Conservation (phyloP, 108 stramenopile species). For the Cyclotella choctawhatcheeana region DNA sequence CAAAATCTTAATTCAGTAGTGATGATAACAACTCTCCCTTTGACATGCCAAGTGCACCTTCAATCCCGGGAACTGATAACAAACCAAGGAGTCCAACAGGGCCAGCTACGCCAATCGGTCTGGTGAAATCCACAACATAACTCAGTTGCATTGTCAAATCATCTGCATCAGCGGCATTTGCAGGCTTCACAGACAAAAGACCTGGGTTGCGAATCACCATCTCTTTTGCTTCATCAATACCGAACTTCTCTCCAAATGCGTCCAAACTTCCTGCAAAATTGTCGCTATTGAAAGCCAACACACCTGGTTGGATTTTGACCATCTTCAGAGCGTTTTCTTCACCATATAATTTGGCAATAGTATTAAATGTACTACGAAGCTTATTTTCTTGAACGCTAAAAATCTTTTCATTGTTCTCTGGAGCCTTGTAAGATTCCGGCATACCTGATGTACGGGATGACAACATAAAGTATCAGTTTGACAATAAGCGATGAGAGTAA, state of each 20-base stretch:
- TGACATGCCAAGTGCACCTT: conserved; percentile 55
- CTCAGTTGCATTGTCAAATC: conserved; percentile 71
- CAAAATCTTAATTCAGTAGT: conserved; percentile 27
- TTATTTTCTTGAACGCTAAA: conserved; percentile 53
- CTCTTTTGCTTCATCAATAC: conserved; percentile 77
- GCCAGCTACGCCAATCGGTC: conserved; percentile 64
- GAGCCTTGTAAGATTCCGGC: conserved; percentile 46
- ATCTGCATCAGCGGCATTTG: conserved; percentile 58
- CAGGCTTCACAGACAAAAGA: conserved; percentile 73
- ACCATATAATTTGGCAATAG: conserved; percentile 80
- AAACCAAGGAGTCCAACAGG: conserved; percentile 52
- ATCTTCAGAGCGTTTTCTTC: conserved; percentile 81
- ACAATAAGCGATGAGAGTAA: too few relatives aligned
- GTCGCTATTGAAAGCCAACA: conserved; percentile 69
- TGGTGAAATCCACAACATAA: conserved; percentile 74
- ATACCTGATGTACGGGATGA: too few relatives aligned
- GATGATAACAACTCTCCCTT: conserved; percentile 37
- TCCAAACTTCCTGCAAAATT: conserved; percentile 65
- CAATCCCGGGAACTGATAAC: conserved; percentile 64
- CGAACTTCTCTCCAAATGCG: conserved; percentile 74
- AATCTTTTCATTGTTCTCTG: conserved; percentile 27
- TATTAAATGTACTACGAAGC: conserved; percentile 52
- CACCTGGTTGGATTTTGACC: conserved; percentile 74
- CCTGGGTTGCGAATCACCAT: conserved; percentile 88
- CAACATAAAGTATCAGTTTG: too few relatives aligned